Evolutionary conservation across 192 early-diverging fungal genomes (phyloP).

Genomic region (Coemansia sp.): DNA sequence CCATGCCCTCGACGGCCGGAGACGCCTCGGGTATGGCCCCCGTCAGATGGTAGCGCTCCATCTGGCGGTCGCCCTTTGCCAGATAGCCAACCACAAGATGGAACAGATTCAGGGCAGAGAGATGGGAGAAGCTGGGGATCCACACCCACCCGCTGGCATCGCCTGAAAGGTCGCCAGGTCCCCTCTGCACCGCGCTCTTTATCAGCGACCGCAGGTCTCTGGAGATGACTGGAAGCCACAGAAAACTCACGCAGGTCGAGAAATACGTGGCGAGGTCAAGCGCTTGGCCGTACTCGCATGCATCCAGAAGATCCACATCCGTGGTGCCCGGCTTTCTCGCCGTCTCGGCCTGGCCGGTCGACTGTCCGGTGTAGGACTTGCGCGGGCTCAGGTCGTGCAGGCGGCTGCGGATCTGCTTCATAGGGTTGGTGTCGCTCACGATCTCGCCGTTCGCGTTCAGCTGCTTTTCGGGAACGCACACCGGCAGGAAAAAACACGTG

Average conservation of each 20-base stretch:
- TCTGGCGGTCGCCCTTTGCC: slow-evolving; percentile 41
- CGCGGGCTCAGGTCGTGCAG: slow-evolving; percentile 33
- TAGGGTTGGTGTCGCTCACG: slow-evolving; percentile 19
- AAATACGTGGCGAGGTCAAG: slow-evolving; percentile 32
- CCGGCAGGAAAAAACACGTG: slow-evolving; percentile 38
- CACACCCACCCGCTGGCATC: slow-evolving; percentile 21
- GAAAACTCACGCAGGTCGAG: slow-evolving; percentile 17
- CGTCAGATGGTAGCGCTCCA: slow-evolving; percentile 37
- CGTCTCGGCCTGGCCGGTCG: slow-evolving; percentile 1
- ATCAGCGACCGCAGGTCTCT: slow-evolving; percentile 8
- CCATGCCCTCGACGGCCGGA: not conserved
- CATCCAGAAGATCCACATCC: slow-evolving; percentile 30
- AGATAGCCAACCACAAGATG: slow-evolving; percentile 24
- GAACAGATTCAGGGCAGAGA: slow-evolving; percentile 32
- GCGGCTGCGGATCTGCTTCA: slow-evolving; percentile 29
- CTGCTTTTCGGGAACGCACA: slow-evolving; percentile 25
- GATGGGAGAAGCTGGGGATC: slow-evolving; percentile 29
- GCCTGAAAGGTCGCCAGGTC: not conserved
- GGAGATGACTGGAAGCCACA: slow-evolving; percentile 37
- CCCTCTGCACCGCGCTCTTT: not conserved
- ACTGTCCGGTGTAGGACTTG: not conserved
- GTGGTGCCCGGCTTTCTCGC: slow-evolving; percentile 15
- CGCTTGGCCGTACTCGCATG: slow-evolving; percentile 21
- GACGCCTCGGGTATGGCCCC: slow-evolving; percentile 7
- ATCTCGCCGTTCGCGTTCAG: slow-evolving; percentile 7